These are phyloP conservation scores for Aspergillus cavernicola DNA, from an alignment of 495 filamentous ascomycete species.

Conservation along the genomic window DNA sequence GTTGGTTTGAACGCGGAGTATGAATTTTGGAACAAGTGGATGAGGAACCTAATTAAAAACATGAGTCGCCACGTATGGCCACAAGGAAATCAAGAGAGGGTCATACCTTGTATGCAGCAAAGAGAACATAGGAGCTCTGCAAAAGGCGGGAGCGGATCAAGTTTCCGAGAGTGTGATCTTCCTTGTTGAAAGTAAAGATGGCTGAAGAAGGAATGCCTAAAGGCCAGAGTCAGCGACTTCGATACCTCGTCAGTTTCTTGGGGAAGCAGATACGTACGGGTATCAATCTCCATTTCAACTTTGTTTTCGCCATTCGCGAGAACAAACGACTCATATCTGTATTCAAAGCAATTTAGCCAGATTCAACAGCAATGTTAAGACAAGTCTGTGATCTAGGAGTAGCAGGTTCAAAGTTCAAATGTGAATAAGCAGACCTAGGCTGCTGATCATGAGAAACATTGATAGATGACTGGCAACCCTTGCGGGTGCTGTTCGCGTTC, in stretches of 20 bases:
- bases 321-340: conserved; percentile 87
- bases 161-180: conserved; percentile 95
- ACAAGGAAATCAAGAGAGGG: not conserved
- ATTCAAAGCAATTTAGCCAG: conserved; percentile 16
- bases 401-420: not conserved
- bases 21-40: conserved; percentile 79
- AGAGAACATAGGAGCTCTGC: conserved; percentile 71
- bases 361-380: not conserved
- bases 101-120: conserved; percentile 82
- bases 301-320: conserved; percentile 87
- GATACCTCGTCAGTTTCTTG: not conserved
- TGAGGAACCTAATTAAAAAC: conserved; percentile 58
- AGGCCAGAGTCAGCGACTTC: conserved; percentile 8
- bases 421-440: conserved; percentile 21
- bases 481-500: conserved; percentile 9
- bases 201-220: conserved; percentile 75
- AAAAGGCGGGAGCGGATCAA: conserved; percentile 77
- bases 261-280: conserved; percentile 68
- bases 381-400: not conserved
- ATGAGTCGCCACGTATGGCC: not conserved
- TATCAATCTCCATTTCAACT: conserved; percentile 78
- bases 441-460: conserved; percentile 23
- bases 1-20: conserved; percentile 89
- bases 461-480: conserved; percentile 21
- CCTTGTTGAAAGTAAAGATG: conserved; percentile 91